Percentiles rank a stretch among this genome's conserved stretches.
phyloP scores from a whole-genome alignment of 257 asterid species.

The Nicotiana tabacum region DNA sequence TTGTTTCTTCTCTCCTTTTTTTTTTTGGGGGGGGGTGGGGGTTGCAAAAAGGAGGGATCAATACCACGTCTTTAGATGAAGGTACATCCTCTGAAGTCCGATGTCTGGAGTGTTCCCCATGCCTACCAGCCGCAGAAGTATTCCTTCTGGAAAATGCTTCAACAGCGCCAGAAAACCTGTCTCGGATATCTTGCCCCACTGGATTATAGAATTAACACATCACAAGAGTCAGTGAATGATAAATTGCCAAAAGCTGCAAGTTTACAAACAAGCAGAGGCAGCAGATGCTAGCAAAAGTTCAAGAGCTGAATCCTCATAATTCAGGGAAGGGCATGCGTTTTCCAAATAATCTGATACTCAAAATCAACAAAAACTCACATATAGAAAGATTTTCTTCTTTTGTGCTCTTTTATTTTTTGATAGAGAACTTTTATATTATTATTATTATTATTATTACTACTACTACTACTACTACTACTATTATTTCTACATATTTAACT shows the following conservation, averaged over 20 bases:
- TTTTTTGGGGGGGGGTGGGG: no score
- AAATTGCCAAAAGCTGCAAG: background rate
- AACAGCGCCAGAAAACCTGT: slow-evolving; percentile 25
- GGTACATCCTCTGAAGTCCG: slow-evolving; percentile 24
- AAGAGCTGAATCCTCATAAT: background rate
- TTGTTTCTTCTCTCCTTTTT: background rate
- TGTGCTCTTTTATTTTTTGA: no score
- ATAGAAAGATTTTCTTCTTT: no score
- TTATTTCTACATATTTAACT: no score
- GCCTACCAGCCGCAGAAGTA: slow-evolving; percentile 14
- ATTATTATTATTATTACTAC: no score
- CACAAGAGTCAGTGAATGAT: background rate
- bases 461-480: no score
- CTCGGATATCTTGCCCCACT: slow-evolving; percentile 27
- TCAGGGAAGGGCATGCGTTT: background rate
- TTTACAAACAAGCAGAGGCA: background rate
- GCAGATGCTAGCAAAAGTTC: background rate
- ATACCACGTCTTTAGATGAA: slow-evolving; percentile 33
- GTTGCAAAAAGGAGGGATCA: background rate
- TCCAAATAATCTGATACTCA: background rate
- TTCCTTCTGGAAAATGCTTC: slow-evolving; percentile 29
- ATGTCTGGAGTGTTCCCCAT: slow-evolving; percentile 28
- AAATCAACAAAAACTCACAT: background rate
- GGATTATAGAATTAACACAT: background rate
- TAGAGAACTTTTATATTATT: no score